Evolutionary conservation across 208 protist species (phyloP).

Genomic region (Naegleria fowleri): DNA sequence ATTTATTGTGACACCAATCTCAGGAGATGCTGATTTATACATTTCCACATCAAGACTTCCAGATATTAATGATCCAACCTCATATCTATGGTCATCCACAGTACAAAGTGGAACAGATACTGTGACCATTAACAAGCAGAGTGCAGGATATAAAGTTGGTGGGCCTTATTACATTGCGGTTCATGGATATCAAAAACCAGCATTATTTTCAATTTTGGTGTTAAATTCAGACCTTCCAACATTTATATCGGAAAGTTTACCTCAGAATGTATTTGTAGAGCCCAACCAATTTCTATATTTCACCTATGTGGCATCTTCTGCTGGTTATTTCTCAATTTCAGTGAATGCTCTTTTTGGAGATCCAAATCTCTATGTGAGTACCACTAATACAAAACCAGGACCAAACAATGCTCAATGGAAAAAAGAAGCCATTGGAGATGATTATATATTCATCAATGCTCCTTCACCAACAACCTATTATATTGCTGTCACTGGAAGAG

Average conservation of each 20-base stretch:
- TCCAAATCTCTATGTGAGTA: not conserved
- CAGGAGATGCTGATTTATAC: constrained; percentile 3
- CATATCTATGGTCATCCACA: not conserved
- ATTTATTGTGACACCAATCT: not conserved
- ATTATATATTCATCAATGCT: not conserved
- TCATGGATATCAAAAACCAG: not conserved
- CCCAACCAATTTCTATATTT: not conserved
- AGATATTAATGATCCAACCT: not conserved
- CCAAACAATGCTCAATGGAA: not conserved
- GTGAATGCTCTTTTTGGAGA: not conserved
- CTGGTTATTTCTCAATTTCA: not conserved
- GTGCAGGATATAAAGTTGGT: not conserved
- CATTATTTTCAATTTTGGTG: not conserved
- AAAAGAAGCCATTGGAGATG: not conserved
- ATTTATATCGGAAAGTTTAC: not conserved
- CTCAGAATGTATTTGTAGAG: not conserved
- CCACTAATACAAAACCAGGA: not conserved
- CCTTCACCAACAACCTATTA: not conserved
- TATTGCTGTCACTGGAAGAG: not conserved
- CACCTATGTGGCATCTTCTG: not conserved
- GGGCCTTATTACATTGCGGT: not conserved
- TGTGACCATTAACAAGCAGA: not conserved
- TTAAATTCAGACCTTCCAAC: not conserved
- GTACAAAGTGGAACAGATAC: not conserved
- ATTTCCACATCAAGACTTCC: not conserved